Base-by-base conservation (phyloP, 164 flowering plant species). In the Nymphaea colorata region DNA sequence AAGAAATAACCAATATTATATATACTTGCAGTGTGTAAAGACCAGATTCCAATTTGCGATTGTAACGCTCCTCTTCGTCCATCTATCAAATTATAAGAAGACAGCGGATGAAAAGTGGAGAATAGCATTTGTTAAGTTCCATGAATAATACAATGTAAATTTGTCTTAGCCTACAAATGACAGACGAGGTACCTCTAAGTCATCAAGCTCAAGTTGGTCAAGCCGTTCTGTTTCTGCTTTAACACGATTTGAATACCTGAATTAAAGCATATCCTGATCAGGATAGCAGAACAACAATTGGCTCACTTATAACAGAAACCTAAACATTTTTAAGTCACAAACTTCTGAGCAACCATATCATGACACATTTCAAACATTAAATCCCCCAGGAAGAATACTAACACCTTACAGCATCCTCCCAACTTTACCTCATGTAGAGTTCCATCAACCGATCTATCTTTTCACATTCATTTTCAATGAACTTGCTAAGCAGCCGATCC, bases 391-490 rank as follows among this genome's bases (percentile, higher is more conserved):
- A 25, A 25, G 36, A 25, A 25, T 25, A 25, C 36, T 25, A 25
- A 0, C 36, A 25, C 36, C 36, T 25, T 25, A 61, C 64, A 41
- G 10, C 44, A 62, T 60, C 43, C 42, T 71, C 67, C 57, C 3
- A 51, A 51, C 57, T 15, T 51, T 51, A 88, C 99, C 99, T 91
- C 74, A 85, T 74, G 76, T 87, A 88, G 12, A 92, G 95, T 76
- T 95, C 98, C 98, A 95, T 90, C 64, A 95, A 91, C 65, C 99
- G 79, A 68, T 95, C 99, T 71, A 95, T 86, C 84, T 95, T 95
- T 81, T 95, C 99, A 72, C 80, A 90, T 72, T 95, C 99, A 76
- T 80, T 90, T 71, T 92, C 99, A 66, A 90, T 87, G 76, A 95
- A 95, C 80, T 95, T 95, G 72, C 94, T 86, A 59, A 95, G 74